phyloP scores from a whole-genome alignment of 495 filamentous ascomycete species.

The Annulohypoxylon bovei region DNA sequence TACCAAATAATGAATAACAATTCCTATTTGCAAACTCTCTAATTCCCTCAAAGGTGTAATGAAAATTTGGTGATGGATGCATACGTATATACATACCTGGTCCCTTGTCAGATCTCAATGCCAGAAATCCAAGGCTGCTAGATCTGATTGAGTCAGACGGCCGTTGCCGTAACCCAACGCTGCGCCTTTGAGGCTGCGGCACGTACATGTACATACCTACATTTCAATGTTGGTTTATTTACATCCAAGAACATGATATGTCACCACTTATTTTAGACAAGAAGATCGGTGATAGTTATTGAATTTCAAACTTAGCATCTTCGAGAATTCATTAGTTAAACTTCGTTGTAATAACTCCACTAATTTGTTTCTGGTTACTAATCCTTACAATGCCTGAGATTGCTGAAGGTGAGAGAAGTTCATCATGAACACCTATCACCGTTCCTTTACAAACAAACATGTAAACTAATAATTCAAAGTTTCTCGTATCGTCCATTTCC shows the following conservation, averaged over 20 bases:
- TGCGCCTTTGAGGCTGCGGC: background rate
- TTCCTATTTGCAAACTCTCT: background rate
- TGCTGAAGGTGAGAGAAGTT: slow-evolving; percentile 66
- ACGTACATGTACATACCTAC: background rate
- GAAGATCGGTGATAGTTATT: background rate
- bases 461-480: slow-evolving; percentile 58
- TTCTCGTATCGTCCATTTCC: slow-evolving; percentile 83
- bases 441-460: background rate
- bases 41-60: background rate
- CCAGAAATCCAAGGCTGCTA: slow-evolving; percentile 17
- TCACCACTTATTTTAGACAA: background rate
- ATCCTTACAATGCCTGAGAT: slow-evolving; percentile 75
- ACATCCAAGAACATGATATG: background rate
- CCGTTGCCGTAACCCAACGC: background rate
- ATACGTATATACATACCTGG: background rate
- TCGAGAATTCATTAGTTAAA: background rate
- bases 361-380: background rate
- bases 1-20: background rate
- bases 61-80: background rate
- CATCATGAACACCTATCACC: background rate
- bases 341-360: background rate
- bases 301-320: background rate
- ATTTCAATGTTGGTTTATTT: background rate
- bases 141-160: slow-evolving; percentile 34
- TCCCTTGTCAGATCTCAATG: slow-evolving; percentile 8